Conservation (phyloP, 1,139 yeast genomes). For the Kurtzmaniella quercitrusa region DNA sequence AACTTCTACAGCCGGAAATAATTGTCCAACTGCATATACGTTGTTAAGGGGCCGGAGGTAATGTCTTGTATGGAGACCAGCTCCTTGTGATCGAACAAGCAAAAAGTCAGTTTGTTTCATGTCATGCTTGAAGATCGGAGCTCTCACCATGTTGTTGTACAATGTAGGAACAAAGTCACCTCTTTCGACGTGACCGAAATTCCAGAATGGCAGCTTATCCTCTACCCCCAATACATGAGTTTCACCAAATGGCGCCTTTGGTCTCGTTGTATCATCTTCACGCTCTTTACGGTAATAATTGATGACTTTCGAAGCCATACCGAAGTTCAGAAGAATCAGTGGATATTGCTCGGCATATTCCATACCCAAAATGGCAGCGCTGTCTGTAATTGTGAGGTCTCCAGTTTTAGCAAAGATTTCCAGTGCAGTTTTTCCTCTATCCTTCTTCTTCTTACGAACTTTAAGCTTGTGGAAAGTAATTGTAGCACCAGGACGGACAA, state of each 20-base stretch:
- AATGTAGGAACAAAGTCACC: conserved; percentile 93
- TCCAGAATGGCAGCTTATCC: conserved; percentile 97
- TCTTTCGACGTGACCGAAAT: conserved; percentile 93
- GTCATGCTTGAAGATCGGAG: conserved; percentile 91
- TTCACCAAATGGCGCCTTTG: conserved; percentile 88
- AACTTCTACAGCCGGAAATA: conserved; percentile 88
- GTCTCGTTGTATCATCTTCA: conserved; percentile 81
- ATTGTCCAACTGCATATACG: conserved; percentile 85
- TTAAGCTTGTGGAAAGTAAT: conserved; percentile 75
- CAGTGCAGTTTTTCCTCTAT: conserved; percentile 74
- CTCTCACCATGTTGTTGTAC: conserved; percentile 87
- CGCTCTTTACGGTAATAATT: conserved; percentile 85
- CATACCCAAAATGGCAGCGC: conserved; percentile 69
- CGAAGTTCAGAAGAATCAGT: conserved; percentile 75
- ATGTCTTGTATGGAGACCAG: conserved; percentile 54
- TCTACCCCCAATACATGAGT: conserved; percentile 93
- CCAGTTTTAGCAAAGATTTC: conserved; percentile 68
- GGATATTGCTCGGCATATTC: conserved; percentile 95
- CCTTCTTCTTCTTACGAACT: conserved; percentile 83
- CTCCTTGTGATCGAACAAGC: conserved; percentile 76
- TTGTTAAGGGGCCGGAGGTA: conserved; percentile 63
- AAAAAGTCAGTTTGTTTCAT: conserved; percentile 76
- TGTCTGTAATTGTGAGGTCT: conserved; percentile 82
- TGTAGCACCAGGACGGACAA: conserved; percentile 71
- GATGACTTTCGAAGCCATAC: conserved; percentile 93